phyloP scores from a whole-genome alignment of 176 grass and related monocot species.

The Oryza officinalis region DNA sequence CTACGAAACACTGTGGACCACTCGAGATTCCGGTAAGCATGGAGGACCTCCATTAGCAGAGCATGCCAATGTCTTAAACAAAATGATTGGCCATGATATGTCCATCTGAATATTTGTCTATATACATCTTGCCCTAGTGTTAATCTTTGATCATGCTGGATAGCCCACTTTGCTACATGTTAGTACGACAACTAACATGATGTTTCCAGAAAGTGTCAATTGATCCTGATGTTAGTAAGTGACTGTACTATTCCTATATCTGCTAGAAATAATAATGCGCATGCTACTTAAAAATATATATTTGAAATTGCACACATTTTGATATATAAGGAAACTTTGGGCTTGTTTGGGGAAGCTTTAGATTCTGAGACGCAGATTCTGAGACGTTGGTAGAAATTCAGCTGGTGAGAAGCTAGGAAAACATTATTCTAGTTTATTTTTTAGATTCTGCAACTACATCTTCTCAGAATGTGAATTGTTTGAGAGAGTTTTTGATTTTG shows the following conservation, averaged over 20 bases:
- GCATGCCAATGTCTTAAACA: neutral
- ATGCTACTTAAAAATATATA: neutral
- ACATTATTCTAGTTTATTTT: no score
- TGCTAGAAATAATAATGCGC: neutral
- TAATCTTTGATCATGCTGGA: neutral
- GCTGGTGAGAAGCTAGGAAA: no score
- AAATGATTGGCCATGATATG: neutral
- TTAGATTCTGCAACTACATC: no score
- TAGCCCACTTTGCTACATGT: neutral
- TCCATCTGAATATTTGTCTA: neutral
- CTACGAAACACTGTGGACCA: neutral
- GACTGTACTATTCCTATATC: neutral
- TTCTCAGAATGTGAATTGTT: no score
- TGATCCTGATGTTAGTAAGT: neutral
- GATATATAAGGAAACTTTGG: neutral
- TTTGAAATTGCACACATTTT: neutral
- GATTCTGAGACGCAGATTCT: no score
- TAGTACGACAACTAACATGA: neutral
- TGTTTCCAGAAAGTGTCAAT: neutral
- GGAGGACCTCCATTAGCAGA: slow-evolving; percentile 20
- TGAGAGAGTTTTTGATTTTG: no score
- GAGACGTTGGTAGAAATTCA: no score
- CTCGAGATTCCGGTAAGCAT: slow-evolving; percentile 1
- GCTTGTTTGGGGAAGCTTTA: no score
- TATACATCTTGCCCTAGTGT: neutral